phyloP scores from a whole-genome alignment of 2,329 filamentous ascomycete genomes.

The Penicillium sp. region DNA sequence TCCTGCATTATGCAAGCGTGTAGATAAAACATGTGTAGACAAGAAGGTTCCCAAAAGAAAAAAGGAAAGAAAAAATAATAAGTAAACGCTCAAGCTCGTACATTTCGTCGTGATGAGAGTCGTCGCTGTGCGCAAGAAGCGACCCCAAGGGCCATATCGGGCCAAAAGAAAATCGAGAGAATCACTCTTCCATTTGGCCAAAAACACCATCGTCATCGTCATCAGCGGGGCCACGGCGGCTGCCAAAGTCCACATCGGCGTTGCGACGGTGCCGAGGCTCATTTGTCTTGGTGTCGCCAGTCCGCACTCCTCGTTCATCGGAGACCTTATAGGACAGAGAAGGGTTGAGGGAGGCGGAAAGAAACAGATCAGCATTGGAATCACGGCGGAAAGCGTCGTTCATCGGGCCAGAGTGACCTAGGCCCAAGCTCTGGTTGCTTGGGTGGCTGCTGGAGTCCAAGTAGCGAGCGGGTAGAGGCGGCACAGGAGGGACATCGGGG shows the following conservation, averaged over 20 bases:
- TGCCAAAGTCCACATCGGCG: constrained; percentile 41
- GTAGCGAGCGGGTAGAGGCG: constrained; percentile 81
- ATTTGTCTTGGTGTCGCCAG: constrained; percentile 62
- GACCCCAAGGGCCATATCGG: constrained; percentile 3
- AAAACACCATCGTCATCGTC: constrained; percentile 97
- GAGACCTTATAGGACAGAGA: constrained; percentile 54
- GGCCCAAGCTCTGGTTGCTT: constrained; percentile 63
- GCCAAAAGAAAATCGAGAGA: constrained; percentile 2
- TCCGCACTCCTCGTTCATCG: constrained; percentile 66
- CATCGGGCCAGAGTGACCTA: constrained; percentile 52
- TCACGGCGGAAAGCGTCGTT: constrained; percentile 38
- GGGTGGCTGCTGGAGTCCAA: constrained; percentile 64
- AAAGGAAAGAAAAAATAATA: constrained; percentile 30
- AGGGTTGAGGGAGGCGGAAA: constrained; percentile 48
- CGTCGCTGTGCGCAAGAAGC: constrained; percentile 20
- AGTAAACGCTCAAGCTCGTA: constrained; percentile 46
- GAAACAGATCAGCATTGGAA: constrained; percentile 45
- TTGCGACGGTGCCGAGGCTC: constrained; percentile 40
- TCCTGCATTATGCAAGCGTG: constrained; percentile 23
- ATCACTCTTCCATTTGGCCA: constrained; percentile 89
- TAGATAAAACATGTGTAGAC: constrained; percentile 28
- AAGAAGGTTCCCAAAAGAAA: constrained; percentile 30
- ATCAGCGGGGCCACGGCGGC: constrained; percentile 65
- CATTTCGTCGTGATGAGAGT: constrained; percentile 39
- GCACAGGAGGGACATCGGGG: constrained; percentile 81